Conservation (phyloP, 768 basidiomycete species). For the Agrocybe praecox region DNA sequence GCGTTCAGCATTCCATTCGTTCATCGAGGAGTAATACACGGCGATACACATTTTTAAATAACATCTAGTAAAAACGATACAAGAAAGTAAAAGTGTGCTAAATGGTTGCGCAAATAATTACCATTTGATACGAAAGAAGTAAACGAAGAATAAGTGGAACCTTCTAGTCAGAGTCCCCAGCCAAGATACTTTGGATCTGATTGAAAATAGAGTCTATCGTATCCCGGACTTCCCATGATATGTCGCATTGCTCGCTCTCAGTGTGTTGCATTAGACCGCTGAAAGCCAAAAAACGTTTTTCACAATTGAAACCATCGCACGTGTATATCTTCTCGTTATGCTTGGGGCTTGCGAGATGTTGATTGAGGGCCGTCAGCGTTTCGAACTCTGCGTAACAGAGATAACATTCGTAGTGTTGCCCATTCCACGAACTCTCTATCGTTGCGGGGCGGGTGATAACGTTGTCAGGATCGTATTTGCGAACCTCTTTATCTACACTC, state of each 20-base stretch:
- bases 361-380: constrained; percentile 50
- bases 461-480: constrained; percentile 42
- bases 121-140: no score
- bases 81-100: no score
- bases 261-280: constrained; percentile 67
- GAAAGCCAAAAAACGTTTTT: constrained; percentile 46
- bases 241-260: constrained; percentile 63
- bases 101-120: no score
- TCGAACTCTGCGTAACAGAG: constrained; percentile 51
- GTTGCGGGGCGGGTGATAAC: constrained; percentile 59
- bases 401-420: constrained; percentile 59
- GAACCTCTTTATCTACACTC: constrained; percentile 43
- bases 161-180: neutral
- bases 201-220: constrained; percentile 23
- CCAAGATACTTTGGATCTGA: constrained; percentile 11
- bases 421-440: constrained; percentile 52
- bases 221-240: constrained; percentile 36
- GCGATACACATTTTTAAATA: no score
- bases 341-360: constrained; percentile 63
- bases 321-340: constrained; percentile 56
- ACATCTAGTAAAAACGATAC: no score
- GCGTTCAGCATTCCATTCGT: no score
- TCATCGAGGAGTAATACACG: no score
- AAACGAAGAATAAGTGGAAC: no score
- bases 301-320: constrained; percentile 54